Conservation (phyloP, 768 basidiomycete genomes). For the Peribolospora kevripleyi region DNA sequence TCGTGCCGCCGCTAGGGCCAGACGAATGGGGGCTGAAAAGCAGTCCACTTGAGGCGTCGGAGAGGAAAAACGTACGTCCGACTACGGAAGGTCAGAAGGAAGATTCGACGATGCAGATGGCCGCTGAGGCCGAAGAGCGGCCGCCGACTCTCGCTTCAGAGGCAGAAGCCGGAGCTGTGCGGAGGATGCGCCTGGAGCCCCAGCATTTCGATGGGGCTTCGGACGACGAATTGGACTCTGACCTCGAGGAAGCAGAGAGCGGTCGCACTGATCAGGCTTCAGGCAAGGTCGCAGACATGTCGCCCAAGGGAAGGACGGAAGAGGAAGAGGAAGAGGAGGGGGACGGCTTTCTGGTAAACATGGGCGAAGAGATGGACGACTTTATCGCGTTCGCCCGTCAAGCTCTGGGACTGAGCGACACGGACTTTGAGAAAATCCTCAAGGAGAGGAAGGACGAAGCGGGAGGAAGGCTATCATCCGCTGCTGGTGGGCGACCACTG, state of each 20-base stretch:
- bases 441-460: slow-evolving; percentile 51
- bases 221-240: slow-evolving; percentile 52
- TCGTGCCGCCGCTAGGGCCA: slow-evolving; percentile 55
- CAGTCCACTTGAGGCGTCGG: not conserved
- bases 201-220: slow-evolving; percentile 77
- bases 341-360: slow-evolving; percentile 32
- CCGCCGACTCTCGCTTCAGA: slow-evolving; percentile 6
- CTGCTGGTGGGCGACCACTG: too few species aligned
- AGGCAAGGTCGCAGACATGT: not conserved
- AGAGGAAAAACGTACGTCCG: not conserved
- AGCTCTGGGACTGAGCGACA: slow-evolving; percentile 61
- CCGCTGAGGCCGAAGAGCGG: not conserved
- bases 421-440: slow-evolving; percentile 74
- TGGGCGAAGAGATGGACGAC: slow-evolving; percentile 80
- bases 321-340: slow-evolving; percentile 11
- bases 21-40: slow-evolving; percentile 54
- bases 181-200: slow-evolving; percentile 56
- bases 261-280: too few species aligned
- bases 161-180: slow-evolving; percentile 26
- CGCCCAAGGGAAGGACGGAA: slow-evolving; percentile 3
- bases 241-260: slow-evolving; percentile 24
- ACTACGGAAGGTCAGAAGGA: not conserved
- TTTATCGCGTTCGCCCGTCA: slow-evolving; percentile 88
- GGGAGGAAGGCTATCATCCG: slow-evolving; percentile 26
- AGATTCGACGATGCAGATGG: not conserved